These are phyloP conservation scores for Lepidium didymum DNA, from an alignment of 345 rosid species.

Conservation along the genomic window DNA sequence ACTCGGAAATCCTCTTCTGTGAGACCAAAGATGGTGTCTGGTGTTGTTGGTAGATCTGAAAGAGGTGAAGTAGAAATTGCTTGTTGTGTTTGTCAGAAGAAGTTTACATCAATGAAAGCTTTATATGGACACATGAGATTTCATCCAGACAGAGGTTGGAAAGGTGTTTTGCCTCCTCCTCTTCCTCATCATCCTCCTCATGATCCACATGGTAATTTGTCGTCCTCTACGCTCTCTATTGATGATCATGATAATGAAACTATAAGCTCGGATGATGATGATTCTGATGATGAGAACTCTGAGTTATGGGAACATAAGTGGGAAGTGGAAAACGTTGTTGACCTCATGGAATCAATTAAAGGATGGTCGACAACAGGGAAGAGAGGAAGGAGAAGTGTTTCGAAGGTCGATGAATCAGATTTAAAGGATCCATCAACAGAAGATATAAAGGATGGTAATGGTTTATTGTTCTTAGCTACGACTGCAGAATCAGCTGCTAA, in stretches of 20 bases:
- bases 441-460: conserved; percentile 7
- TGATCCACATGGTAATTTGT: conserved; percentile 6
- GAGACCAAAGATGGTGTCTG: conserved; percentile 21
- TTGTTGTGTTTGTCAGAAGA: conserved; percentile 34
- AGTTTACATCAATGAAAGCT: conserved; percentile 38
- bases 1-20: not conserved
- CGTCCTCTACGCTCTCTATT: conserved; percentile 28
- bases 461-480: conserved; percentile 31
- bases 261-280: conserved; percentile 11
- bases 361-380: conserved; percentile 34
- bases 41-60: conserved; percentile 27
- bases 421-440: conserved; percentile 8
- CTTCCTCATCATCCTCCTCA: not conserved
- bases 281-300: conserved; percentile 13
- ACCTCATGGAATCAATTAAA: conserved; percentile 24
- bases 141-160: conserved; percentile 52
- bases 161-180: conserved; percentile 39
- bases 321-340: conserved; percentile 11
- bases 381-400: conserved; percentile 28
- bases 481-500: conserved; percentile 15
- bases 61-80: not conserved
- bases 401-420: conserved; percentile 17
- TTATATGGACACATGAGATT: conserved; percentile 53
- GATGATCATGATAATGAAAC: conserved; percentile 24
- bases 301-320: conserved; percentile 4